Evolutionary conservation across 805 yeast species (phyloP).

Genomic region (Wickerhamiella kurtzmanii): DNA sequence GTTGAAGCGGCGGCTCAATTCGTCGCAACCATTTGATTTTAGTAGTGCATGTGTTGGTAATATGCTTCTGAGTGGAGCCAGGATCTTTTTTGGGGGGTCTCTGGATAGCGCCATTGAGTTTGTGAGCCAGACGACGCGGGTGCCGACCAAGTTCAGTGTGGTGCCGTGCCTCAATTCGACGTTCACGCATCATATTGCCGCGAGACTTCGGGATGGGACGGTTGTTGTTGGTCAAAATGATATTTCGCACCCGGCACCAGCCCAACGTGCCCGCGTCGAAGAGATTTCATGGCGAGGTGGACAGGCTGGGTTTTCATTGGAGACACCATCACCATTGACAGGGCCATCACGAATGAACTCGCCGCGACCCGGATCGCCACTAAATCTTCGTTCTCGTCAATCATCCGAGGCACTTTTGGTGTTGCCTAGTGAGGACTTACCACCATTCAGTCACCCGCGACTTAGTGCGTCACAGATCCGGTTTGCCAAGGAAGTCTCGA

Average conservation of each 20-base stretch:
- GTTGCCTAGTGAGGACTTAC: constrained; percentile 39
- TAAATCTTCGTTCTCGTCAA: too few relatives aligned
- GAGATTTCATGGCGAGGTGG: too few relatives aligned
- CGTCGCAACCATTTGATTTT: constrained; percentile 49
- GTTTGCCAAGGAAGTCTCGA: constrained; percentile 45
- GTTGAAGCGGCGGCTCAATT: constrained; percentile 45
- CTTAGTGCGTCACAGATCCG: constrained; percentile 59
- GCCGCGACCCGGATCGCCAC: too few relatives aligned
- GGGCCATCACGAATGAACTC: too few relatives aligned
- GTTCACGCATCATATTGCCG: constrained; percentile 77
- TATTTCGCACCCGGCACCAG: constrained; percentile 94
- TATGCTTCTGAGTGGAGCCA: constrained; percentile 64
- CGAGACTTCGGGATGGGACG: constrained; percentile 51
- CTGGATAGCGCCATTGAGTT: constrained; percentile 74
- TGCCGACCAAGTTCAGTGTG: constrained; percentile 41
- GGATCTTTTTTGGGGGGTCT: constrained; percentile 63
- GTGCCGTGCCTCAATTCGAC: constrained; percentile 76
- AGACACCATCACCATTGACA: too few relatives aligned
- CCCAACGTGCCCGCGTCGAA: too few relatives aligned
- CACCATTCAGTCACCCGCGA: constrained; percentile 68
- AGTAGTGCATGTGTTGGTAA: constrained; percentile 79
- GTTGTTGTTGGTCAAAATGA: constrained; percentile 84
- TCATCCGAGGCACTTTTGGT: not conserved
- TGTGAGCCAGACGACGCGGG: constrained; percentile 47
- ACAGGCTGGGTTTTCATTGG: too few relatives aligned